These are phyloP conservation scores for Sphenostylis stenocarpa DNA, from an alignment of 306 rosid species.

Conservation along the genomic window DNA sequence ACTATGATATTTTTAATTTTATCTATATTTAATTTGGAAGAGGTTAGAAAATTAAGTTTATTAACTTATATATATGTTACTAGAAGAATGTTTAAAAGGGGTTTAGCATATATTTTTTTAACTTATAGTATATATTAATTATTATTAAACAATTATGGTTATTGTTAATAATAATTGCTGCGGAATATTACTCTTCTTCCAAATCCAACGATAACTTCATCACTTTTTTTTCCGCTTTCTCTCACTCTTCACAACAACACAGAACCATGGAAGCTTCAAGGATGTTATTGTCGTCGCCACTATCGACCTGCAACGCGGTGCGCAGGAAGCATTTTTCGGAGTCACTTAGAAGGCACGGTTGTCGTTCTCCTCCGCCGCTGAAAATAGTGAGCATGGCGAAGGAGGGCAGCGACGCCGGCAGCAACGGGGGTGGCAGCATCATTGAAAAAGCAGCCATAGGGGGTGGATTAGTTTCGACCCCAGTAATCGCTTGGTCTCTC, in stretches of 20 bases:
- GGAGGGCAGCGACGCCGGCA: slow-evolving; percentile 45
- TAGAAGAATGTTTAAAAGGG: too few relatives aligned
- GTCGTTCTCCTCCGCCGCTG: slow-evolving; percentile 10
- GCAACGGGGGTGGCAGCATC: slow-evolving; percentile 32
- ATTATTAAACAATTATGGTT: too few relatives aligned
- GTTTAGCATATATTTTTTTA: too few relatives aligned
- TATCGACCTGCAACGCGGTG: slow-evolving; percentile 11
- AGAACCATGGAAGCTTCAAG: slow-evolving; percentile 40
- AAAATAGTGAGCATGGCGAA: slow-evolving; percentile 66
- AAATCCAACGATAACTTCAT: too few relatives aligned
- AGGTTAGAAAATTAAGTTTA: too few relatives aligned
- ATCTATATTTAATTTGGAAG: too few relatives aligned
- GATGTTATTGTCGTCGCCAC: slow-evolving; percentile 50
- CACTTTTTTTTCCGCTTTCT: not conserved
- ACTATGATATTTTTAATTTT: too few relatives aligned
- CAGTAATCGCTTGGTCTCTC: slow-evolving; percentile 91
- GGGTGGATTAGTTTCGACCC: slow-evolving; percentile 73
- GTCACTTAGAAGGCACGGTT: slow-evolving; percentile 7
- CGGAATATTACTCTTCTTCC: too few relatives aligned
- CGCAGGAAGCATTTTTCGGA: not conserved
- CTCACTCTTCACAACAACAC: not conserved
- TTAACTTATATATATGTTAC: too few relatives aligned
- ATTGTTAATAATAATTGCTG: too few relatives aligned
- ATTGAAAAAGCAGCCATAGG: slow-evolving; percentile 68
- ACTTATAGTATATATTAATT: too few relatives aligned